phyloP scores from a whole-genome alignment of 345 rosid genomes.

The Hibiscus trionum region DNA sequence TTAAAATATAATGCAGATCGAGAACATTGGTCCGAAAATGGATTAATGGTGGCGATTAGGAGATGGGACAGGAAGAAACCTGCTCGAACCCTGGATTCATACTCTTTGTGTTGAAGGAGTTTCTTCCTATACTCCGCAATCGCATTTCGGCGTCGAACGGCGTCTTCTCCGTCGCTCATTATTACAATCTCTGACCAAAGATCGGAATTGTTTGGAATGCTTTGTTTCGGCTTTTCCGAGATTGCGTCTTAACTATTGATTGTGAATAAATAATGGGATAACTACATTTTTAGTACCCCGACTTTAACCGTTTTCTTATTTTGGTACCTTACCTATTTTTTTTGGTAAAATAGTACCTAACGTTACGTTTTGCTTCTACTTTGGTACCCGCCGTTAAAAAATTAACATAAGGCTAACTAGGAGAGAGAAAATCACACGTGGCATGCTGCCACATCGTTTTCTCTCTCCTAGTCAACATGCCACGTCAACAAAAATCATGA shows the following conservation, averaged over 20 bases:
- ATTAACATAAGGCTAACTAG: too few relatives aligned
- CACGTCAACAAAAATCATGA: too few relatives aligned
- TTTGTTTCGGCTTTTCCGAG: background rate
- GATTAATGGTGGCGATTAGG: background rate
- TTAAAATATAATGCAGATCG: background rate
- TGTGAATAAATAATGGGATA: background rate
- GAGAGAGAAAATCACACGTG: too few relatives aligned
- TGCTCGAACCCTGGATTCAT: conserved; percentile 72
- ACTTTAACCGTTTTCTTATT: too few relatives aligned
- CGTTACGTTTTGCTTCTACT: too few relatives aligned
- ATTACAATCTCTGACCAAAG: background rate
- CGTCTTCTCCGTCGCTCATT: conserved; percentile 52
- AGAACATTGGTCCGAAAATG: background rate
- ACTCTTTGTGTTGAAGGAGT: conserved; percentile 84
- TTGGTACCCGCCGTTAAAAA: too few relatives aligned
- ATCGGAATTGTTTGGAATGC: background rate
- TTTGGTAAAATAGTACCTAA: too few relatives aligned
- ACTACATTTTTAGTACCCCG: too few relatives aligned
- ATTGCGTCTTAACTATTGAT: background rate
- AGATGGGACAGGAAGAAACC: conserved; percentile 29
- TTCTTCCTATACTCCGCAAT: conserved; percentile 73
- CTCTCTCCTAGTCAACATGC: too few relatives aligned
- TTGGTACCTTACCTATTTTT: too few relatives aligned
- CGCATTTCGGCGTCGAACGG: conserved; percentile 53
- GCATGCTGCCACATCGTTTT: too few relatives aligned